Evolutionary conservation across 2,329 filamentous ascomycete species (phyloP), one percentile per base, ranked within the genome.

Genomic region (Rasamsonia emersonii): DNA sequence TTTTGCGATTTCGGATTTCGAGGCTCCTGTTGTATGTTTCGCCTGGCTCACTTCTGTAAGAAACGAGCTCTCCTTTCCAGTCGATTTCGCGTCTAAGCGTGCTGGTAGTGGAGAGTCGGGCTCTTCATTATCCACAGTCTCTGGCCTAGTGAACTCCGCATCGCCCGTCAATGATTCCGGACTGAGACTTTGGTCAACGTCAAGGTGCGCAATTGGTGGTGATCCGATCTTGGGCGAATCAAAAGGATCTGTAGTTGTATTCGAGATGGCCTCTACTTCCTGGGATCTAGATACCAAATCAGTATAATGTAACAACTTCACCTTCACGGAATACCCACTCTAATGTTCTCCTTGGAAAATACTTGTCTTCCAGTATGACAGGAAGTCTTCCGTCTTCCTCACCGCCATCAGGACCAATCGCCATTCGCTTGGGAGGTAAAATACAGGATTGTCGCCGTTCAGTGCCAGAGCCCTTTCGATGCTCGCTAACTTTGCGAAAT

Each of bases 311-410:
- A n/a, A n/a, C n/a, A n/a, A n/a, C n/a, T n/a, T n/a, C n/a, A n/a
- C n/a, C n/a, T n/a, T n/a, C n/a, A 21, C 40, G 11, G n/a, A 15
- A 23, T 7, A 20, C 51, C 68, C 62, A 73, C 66, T 70, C 68
- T 42, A 77, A 54, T 6, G 72, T 76, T 37, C 58, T 52, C 41
- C 73, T 59, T 14, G 73, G 73, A 44, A 67, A 77, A 38, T 56
- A 61, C 50, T 76, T 77, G 47, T 71, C 68, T 51, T 80, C 76
- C 3, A 62, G 44, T 30, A 80, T 79, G 3, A 68, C 69, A 6
- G 75, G 73, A 42, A 80, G 57, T 40, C 61, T 59, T 19, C 54
- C 56, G 19, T 55, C 50, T 18, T 55, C 44, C 5, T 39, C 15
- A 28, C 31, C 35, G 13, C 37, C 39, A 18, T 50, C 46, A 16